Conservation (phyloP, 164 flowering plant species). For the Magnolia officinalis region DNA sequence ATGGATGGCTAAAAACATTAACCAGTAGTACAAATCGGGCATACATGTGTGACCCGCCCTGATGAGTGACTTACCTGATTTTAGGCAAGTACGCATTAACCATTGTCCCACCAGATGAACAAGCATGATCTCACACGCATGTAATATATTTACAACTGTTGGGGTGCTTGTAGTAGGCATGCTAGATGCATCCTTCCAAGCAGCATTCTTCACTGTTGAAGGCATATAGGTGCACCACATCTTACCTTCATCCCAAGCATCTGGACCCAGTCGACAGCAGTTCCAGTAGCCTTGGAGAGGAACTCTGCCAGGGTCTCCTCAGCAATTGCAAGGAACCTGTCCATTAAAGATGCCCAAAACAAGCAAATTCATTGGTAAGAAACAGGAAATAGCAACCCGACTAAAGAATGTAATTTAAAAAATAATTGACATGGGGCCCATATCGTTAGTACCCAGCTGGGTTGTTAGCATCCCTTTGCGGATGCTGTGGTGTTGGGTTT, state of each 20-base stretch:
- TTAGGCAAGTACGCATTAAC: too few relatives aligned
- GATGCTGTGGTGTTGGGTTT: conserved; percentile 70
- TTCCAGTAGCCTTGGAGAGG: conserved; percentile 94
- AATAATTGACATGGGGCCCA: not conserved
- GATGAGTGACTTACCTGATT: not conserved
- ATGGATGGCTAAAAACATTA: not conserved
- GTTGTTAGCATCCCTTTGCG: conserved; percentile 75
- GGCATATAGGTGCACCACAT: not conserved
- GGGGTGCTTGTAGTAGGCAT: not conserved
- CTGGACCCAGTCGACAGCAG: conserved; percentile 99
- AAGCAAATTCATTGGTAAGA: not conserved
- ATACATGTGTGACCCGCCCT: not conserved
- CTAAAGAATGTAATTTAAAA: not conserved
- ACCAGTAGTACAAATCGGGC: not conserved
- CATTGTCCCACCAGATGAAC: too few relatives aligned
- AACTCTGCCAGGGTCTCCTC: conserved; percentile 97
- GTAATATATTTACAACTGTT: too few relatives aligned
- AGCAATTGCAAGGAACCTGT: conserved; percentile 64
- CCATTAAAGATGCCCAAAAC: not conserved
- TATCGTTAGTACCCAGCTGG: conserved; percentile 32
- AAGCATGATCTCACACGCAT: too few relatives aligned
- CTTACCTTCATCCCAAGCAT: conserved; percentile 97
- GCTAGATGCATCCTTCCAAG: not conserved
- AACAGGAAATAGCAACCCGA: not conserved
- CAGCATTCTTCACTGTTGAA: not conserved